A percentile compares a stretch with the other conserved stretches of the same genome.
Evolutionary conservation across 23 red algal genomes (phyloP).

Genomic region (Gracilariopsis chorda): DNA sequence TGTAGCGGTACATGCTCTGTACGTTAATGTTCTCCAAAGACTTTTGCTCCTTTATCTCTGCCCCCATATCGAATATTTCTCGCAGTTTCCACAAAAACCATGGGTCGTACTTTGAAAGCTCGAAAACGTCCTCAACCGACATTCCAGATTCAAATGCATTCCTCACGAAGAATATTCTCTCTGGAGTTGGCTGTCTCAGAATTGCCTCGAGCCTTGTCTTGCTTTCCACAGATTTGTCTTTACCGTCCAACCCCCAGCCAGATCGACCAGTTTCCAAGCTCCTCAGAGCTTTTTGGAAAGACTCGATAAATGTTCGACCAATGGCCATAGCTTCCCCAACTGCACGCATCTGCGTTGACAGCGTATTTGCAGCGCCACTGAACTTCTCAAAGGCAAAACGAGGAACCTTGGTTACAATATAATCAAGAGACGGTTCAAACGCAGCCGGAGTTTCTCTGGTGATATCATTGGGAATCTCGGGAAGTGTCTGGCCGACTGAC

Average conservation of each 20-base stretch:
- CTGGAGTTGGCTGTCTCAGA: slow-evolving; percentile 85
- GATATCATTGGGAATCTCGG: slow-evolving; percentile 92
- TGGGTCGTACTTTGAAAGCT: slow-evolving; percentile 84
- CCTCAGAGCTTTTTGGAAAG: slow-evolving; percentile 94
- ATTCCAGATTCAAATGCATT: slow-evolving; percentile 82
- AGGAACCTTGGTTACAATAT: slow-evolving; percentile 99
- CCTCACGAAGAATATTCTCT: slow-evolving; percentile 86
- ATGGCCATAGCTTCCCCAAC: slow-evolving; percentile 99
- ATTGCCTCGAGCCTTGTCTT: slow-evolving; percentile 70
- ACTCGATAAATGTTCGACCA: slow-evolving; percentile 92
- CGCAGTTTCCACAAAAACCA: slow-evolving; percentile 93
- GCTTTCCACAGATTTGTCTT: slow-evolving; percentile 68
- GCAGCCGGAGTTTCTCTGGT: slow-evolving; percentile 89
- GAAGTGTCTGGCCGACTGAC: slow-evolving; percentile 66
- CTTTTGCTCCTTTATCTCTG: slow-evolving; percentile 38
- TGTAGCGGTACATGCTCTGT: slow-evolving; percentile 61
- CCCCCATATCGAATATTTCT: slow-evolving; percentile 50
- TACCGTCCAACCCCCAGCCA: slow-evolving; percentile 94
- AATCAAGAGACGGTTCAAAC: slow-evolving; percentile 97
- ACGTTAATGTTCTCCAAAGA: slow-evolving; percentile 42
- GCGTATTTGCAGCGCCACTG: slow-evolving; percentile 63
- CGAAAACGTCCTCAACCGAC: slow-evolving; percentile 76
- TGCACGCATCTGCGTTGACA: slow-evolving; percentile 94
- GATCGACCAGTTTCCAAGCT: slow-evolving; percentile 93
- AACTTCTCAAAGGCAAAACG: slow-evolving; percentile 99